Conservation (phyloP, 495 filamentous ascomycete species). For the Aspergillus baeticus region DNA sequence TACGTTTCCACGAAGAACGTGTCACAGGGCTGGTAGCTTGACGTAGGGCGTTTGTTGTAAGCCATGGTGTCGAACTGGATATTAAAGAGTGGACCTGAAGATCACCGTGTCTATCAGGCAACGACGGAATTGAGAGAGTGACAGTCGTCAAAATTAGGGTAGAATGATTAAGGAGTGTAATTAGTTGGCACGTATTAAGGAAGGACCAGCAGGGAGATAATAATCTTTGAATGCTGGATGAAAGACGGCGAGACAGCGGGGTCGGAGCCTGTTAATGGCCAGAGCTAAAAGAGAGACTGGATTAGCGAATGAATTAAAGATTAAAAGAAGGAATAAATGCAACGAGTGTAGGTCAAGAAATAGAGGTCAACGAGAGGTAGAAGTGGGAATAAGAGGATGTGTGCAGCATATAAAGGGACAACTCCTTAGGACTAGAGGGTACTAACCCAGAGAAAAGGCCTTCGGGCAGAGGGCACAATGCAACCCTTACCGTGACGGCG, state of each 20-base stretch:
- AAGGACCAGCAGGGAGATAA: conserved; percentile 44
- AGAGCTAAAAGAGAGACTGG: conserved; percentile 46
- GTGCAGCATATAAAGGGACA: conserved; percentile 21
- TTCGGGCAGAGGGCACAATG: conserved; percentile 49
- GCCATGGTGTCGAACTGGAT: conserved; percentile 64
- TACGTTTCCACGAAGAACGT: conserved; percentile 88
- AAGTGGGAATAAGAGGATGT: conserved; percentile 25
- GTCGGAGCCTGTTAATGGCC: conserved; percentile 35
- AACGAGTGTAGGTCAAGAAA: conserved; percentile 9
- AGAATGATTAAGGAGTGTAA: conserved; percentile 53
- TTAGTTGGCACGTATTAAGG: conserved; percentile 52
- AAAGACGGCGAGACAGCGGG: conserved; percentile 43
- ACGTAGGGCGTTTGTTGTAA: conserved; percentile 51
- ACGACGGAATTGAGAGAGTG: conserved; percentile 56
- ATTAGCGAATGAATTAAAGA: conserved; percentile 32
- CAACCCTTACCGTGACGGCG: conserved; percentile 69
- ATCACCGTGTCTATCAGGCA: conserved; percentile 33
- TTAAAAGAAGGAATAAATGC: conserved; percentile 20
- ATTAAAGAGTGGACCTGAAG: conserved; percentile 36
- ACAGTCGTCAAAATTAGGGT: conserved; percentile 50
- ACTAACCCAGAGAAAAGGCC: conserved; percentile 49
- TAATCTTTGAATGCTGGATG: conserved; percentile 36
- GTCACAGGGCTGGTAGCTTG: conserved; percentile 61
- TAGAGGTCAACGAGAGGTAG: conserved; percentile 7
- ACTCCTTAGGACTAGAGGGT: conserved; percentile 31